phyloP scores from a whole-genome alignment of 176 grass and related monocot species.

The Rhynchospora tenuis region DNA sequence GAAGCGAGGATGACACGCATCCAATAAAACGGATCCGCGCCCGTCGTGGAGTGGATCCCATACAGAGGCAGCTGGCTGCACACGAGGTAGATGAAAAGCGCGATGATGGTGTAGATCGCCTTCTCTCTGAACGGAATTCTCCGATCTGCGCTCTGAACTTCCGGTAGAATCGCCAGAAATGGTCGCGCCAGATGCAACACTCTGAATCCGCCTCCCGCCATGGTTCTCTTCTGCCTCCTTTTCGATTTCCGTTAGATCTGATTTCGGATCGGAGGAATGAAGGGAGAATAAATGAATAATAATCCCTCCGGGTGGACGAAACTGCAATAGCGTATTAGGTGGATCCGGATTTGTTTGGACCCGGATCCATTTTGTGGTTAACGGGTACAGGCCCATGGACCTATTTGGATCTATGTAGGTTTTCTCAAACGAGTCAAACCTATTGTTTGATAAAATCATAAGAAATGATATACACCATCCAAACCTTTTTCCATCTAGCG shows the following conservation, averaged over 20 bases:
- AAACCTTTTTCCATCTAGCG: too few species aligned
- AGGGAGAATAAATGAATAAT: too few species aligned
- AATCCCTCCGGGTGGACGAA: too few species aligned
- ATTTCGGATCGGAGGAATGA: not conserved
- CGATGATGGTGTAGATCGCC: conserved; percentile 88
- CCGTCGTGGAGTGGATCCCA: conserved; percentile 93
- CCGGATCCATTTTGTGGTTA: too few species aligned
- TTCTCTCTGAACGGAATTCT: conserved; percentile 93
- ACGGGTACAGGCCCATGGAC: too few species aligned
- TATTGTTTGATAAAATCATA: too few species aligned
- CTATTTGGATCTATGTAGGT: too few species aligned
- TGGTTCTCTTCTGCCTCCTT: not conserved
- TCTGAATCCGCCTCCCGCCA: conserved; percentile 88
- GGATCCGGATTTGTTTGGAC: too few species aligned
- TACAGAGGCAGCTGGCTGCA: conserved; percentile 97
- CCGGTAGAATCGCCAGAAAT: conserved; percentile 83
- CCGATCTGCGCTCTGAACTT: conserved; percentile 88
- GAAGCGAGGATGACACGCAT: conserved; percentile 96
- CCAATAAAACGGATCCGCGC: conserved; percentile 96
- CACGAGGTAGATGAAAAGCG: conserved; percentile 95
- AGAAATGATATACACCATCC: too few species aligned
- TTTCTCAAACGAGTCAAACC: too few species aligned
- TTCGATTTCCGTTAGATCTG: not conserved
- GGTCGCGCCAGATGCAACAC: conserved; percentile 92
- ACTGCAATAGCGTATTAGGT: too few species aligned